Conservation (phyloP, 1,284 basidiomycete genomes). For the Pyrrhoderma lamaoense region DNA sequence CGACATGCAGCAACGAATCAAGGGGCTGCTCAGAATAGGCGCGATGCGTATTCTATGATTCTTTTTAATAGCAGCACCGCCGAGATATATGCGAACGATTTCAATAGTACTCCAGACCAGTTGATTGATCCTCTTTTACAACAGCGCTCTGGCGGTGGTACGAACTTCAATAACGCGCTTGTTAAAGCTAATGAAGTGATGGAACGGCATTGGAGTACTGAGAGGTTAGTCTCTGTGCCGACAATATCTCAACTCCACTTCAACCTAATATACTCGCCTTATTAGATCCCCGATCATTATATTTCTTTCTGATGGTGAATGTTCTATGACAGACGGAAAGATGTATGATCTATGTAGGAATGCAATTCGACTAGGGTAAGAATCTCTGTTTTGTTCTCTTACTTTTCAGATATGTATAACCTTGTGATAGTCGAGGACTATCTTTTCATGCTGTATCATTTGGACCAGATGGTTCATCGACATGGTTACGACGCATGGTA, state of each 20-base stretch:
- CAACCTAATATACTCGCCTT: too few species aligned
- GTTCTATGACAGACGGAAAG: conserved; percentile 31
- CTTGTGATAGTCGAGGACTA: conserved; percentile 39
- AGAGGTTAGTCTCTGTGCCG: conserved; percentile 32
- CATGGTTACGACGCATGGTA: conserved; percentile 43
- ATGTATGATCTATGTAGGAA: conserved; percentile 41
- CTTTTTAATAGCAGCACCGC: conserved; percentile 35
- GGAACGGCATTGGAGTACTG: conserved; percentile 45
- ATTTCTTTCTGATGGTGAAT: conserved; percentile 57
- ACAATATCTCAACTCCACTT: too few species aligned
- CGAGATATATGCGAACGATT: conserved; percentile 39
- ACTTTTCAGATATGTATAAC: too few species aligned
- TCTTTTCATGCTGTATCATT: conserved; percentile 58
- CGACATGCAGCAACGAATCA: conserved; percentile 29
- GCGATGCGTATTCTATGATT: conserved; percentile 53
- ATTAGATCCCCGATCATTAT: conserved; percentile 51
- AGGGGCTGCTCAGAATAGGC: conserved; percentile 25
- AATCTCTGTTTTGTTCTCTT: conserved; percentile 17
- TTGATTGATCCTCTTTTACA: conserved; percentile 36
- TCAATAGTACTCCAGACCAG: conserved; percentile 39
- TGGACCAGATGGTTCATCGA: conserved; percentile 32
- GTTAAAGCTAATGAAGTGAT: conserved; percentile 33
- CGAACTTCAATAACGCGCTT: conserved; percentile 43
- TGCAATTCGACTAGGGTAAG: conserved; percentile 43
- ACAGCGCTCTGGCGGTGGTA: conserved; percentile 33